Conservation (phyloP, 2,329 filamentous ascomycete genomes). For the Aspergillus calidoustus region DNA sequence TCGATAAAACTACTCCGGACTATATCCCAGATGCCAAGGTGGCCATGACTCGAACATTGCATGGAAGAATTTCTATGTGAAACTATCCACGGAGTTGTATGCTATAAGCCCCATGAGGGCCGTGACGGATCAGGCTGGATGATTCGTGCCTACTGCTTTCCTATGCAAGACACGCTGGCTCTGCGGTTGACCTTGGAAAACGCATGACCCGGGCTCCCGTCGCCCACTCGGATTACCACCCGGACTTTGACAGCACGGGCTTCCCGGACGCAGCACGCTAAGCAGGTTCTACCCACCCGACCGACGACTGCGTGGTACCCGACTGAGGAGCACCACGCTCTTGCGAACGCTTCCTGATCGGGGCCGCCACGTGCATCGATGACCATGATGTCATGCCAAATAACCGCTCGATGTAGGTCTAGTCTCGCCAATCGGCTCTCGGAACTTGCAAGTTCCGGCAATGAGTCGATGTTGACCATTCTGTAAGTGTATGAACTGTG, state of each 20-base stretch:
- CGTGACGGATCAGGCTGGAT: not conserved
- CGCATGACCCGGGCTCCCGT: slow-evolving; percentile 12
- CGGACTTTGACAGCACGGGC: slow-evolving; percentile 45
- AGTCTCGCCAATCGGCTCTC: not conserved
- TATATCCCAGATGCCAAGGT: not conserved
- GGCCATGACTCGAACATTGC: not conserved
- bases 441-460: slow-evolving; percentile 16
- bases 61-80: not conserved
- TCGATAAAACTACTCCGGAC: not conserved
- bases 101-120: not conserved
- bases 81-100: slow-evolving; percentile 1
- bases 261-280: slow-evolving; percentile 50
- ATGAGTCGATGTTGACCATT: slow-evolving; percentile 35
- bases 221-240: slow-evolving; percentile 46
- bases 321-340: slow-evolving; percentile 51
- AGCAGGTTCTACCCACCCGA: slow-evolving; percentile 43
- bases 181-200: slow-evolving; percentile 3
- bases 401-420: slow-evolving; percentile 2
- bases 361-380: slow-evolving; percentile 41
- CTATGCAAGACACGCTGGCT: not conserved
- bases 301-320: slow-evolving; percentile 49
- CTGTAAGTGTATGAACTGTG: slow-evolving; percentile 41
- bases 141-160: not conserved
- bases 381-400: slow-evolving; percentile 34
- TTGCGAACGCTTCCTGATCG: slow-evolving; percentile 46